Evolutionary conservation across 1,284 basidiomycete species (phyloP), one percentile per base, ranked within the genome.

Genomic region (Rhodotorula sp.): DNA sequence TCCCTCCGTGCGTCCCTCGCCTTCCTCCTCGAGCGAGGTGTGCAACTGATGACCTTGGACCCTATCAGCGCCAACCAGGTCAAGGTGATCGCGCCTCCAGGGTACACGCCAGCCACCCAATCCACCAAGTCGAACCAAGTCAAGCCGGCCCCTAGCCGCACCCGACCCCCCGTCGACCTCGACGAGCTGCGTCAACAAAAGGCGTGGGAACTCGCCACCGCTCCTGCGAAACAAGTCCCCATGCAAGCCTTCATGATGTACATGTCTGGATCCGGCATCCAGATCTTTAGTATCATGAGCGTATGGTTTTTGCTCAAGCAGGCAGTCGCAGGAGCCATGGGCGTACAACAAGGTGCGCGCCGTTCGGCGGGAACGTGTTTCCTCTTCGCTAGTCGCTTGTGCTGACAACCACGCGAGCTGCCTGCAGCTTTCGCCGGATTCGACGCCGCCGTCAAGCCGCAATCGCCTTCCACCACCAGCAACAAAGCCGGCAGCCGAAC

Each of bases 181-280:
- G 56, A 59, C 29, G 57, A 59, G 6, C 58, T 79, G 48, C 67
- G 79, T 26, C 66, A 73, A 33, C 71, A 77, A 55, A 77, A 76
- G 57, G 79, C 77, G 0, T 79, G 79, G 79, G 79, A 79, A 46
- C 56, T 79, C 10, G 79, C 78, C 1, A 65, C 77, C 8, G 75
- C 73, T 18, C 79, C 79, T 0, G 79, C 78, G 5, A 79, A 79
- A 69, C 68, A 74, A 24, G 75, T 79, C 0, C 79, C 79, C 18
- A 79, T 79, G 78, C 79, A 79, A 55, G 75, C 76, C 26, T 79
- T 79, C 71, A 79, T 79, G 79, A 75, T 79, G 72, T 79, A 77
- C 72, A 79, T 79, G 79, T 74, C 76, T 15, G 79, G 79, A 22
- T 68, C 71, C 7, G 76, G 77, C 7, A 75, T 79, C 24, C 79